Evolutionary conservation across 2,329 filamentous ascomycete genomes (phyloP).

Genomic region (Hansfordia pulvinata): DNA sequence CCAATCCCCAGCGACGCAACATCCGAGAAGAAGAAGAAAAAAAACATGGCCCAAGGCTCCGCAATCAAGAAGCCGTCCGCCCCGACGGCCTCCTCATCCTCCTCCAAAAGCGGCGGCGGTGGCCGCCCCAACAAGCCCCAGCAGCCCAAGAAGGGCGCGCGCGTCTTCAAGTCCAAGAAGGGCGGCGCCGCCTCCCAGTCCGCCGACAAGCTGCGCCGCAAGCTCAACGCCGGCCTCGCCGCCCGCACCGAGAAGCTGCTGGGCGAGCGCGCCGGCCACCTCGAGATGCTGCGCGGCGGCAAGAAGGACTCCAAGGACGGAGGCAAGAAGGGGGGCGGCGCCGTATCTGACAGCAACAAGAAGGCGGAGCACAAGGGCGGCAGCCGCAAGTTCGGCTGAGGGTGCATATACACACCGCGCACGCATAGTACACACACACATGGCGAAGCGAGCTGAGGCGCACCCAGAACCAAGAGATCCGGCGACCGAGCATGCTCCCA

Average conservation of each 20-base stretch:
- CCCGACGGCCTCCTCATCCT: conserved; percentile 22
- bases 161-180: conserved; percentile 12
- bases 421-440: too few relatives aligned
- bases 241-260: conserved; percentile 42
- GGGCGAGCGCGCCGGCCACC: conserved; percentile 43
- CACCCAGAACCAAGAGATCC: too few relatives aligned
- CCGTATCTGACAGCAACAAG: too few relatives aligned
- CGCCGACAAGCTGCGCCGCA: conserved; percentile 39
- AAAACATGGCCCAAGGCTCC: conserved; percentile 38
- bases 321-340: too few relatives aligned
- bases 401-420: too few relatives aligned
- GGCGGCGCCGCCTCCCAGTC: too few relatives aligned
- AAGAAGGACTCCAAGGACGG: conserved; percentile 22
- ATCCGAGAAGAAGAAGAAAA: conserved; percentile 1
- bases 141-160: conserved; percentile 22
- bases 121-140: conserved; percentile 36
- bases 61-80: conserved; percentile 33
- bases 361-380: too few relatives aligned
- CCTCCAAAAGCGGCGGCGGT: too few relatives aligned
- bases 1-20: background rate
- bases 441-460: too few relatives aligned
- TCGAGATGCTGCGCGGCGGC: conserved; percentile 44
- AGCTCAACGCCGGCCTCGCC: conserved; percentile 39
- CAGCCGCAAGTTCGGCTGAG: too few relatives aligned
- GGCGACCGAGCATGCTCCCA: too few relatives aligned